A percentile compares a stretch with the other conserved stretches of the same genome.
These are phyloP conservation scores for Cyphellophora attinorum DNA, from an alignment of 2,329 filamentous ascomycete species.

Conservation along the genomic window DNA sequence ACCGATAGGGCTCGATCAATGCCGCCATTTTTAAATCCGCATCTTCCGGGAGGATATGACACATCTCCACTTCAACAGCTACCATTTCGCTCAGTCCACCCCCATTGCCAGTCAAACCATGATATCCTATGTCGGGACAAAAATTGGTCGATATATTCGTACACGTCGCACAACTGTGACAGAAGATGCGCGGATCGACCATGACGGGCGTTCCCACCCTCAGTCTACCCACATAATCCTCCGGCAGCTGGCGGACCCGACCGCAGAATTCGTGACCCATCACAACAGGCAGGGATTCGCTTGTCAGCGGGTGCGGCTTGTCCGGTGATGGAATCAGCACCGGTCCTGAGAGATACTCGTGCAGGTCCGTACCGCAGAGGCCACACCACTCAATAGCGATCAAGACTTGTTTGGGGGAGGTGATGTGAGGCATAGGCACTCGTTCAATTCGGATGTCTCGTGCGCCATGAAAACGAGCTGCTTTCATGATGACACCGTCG, in stretches of 20 bases:
- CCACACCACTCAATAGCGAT: conserved; percentile 19
- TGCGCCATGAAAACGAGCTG: conserved; percentile 35
- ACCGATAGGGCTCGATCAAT: conserved; percentile 37
- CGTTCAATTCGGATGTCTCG: conserved; percentile 32
- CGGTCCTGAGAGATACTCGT: conserved; percentile 29
- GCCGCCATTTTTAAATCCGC: conserved; percentile 43
- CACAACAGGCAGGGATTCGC: conserved; percentile 39
- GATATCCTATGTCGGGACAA: conserved; percentile 43
- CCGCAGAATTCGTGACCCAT: conserved; percentile 46
- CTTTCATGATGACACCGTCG: conserved; percentile 27
- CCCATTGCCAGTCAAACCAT: conserved; percentile 41
- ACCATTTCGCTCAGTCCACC: conserved; percentile 41
- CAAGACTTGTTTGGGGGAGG: conserved; percentile 31
- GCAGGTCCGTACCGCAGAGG: conserved; percentile 25
- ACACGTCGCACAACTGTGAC: conserved; percentile 41
- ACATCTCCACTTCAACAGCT: conserved; percentile 36
- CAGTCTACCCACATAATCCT: conserved; percentile 32
- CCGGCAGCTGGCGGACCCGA: conserved; percentile 38
- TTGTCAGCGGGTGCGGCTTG: conserved; percentile 43
- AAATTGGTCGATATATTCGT: conserved; percentile 40
- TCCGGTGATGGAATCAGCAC: conserved; percentile 32
- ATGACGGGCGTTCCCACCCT: conserved; percentile 38
- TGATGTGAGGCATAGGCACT: conserved; percentile 29
- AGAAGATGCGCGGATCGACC: conserved; percentile 45
- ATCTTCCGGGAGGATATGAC: conserved; percentile 37